Percentiles rank a stretch among this genome's conserved stretches.
These are phyloP conservation scores for Penicillium decumbens DNA, from an alignment of 2,329 filamentous ascomycete species.

Conservation along the genomic window DNA sequence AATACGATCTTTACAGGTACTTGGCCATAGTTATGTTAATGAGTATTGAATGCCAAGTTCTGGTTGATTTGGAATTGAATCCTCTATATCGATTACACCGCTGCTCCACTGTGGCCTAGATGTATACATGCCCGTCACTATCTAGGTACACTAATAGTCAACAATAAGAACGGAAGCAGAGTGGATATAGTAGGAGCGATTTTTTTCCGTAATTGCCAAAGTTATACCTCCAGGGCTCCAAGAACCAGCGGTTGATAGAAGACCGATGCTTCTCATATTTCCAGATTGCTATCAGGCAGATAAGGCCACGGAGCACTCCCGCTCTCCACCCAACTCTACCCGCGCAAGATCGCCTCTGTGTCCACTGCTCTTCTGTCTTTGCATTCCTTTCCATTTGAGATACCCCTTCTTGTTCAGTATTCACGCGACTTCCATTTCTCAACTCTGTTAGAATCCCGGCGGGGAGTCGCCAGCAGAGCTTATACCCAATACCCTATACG, in stretches of 20 bases:
- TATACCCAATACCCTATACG: not conserved
- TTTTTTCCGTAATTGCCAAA: too few relatives aligned
- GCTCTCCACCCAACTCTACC: slow-evolving; percentile 10
- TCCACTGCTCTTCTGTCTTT: not conserved
- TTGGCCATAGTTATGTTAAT: too few relatives aligned
- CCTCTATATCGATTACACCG: too few relatives aligned
- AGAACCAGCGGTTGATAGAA: not conserved
- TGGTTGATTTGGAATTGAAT: too few relatives aligned
- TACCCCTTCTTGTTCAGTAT: not conserved
- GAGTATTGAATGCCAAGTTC: too few relatives aligned
- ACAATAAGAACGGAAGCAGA: too few relatives aligned
- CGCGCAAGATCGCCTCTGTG: not conserved
- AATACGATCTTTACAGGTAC: too few relatives aligned
- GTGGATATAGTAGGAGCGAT: too few relatives aligned
- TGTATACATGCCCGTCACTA: too few relatives aligned
- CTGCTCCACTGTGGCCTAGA: too few relatives aligned
- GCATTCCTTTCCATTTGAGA: not conserved
- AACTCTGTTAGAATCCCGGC: not conserved
- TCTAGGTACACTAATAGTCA: too few relatives aligned
- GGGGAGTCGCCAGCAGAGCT: slow-evolving; percentile 1
- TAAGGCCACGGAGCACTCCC: slow-evolving; percentile 28
- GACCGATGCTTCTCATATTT: not conserved
- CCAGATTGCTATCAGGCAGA: slow-evolving; percentile 16
- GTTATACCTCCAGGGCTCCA: not conserved
- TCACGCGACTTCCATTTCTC: not conserved